A percentile compares a stretch with the other conserved stretches of the same genome.
These are phyloP conservation scores for Grigorovia jiainica DNA, from an alignment of 805 yeast genomes.

Conservation along the genomic window DNA sequence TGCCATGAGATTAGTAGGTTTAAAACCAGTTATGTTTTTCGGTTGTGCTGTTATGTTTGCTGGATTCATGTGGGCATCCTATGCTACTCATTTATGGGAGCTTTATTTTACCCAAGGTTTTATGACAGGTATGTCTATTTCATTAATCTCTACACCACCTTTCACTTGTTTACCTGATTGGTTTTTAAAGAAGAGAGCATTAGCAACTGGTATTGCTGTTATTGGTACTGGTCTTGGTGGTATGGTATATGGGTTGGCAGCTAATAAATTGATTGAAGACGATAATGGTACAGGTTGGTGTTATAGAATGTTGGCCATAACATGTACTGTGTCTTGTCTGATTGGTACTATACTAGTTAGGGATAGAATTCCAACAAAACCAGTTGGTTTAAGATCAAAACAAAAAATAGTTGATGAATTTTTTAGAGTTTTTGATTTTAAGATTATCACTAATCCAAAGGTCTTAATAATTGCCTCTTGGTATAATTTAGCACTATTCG, in stretches of 20 bases:
- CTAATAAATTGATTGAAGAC: constrained; percentile 32
- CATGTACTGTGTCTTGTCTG: constrained; percentile 31
- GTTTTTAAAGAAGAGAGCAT: constrained; percentile 54
- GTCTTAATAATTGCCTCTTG: constrained; percentile 30
- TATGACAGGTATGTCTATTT: constrained; percentile 42
- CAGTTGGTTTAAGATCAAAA: constrained; percentile 19
- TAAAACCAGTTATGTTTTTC: constrained; percentile 36
- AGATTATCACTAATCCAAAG: constrained; percentile 26
- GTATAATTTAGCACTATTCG: constrained; percentile 30
- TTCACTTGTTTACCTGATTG: constrained; percentile 56
- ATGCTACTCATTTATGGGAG: constrained; percentile 54
- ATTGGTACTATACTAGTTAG: constrained; percentile 36
- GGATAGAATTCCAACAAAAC: constrained; percentile 34
- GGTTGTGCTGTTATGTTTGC: constrained; percentile 47
- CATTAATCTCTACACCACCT: constrained; percentile 50
- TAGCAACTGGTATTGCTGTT: constrained; percentile 41
- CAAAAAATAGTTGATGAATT: constrained; percentile 12
- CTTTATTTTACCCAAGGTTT: constrained; percentile 61
- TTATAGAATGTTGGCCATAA: constrained; percentile 35
- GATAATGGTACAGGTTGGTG: constrained; percentile 39
- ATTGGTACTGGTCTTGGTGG: constrained; percentile 49
- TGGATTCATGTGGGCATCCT: constrained; percentile 53
- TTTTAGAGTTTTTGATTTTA: constrained; percentile 29
- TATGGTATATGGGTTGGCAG: constrained; percentile 31
- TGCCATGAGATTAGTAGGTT: constrained; percentile 40